Evolutionary conservation across 202 grass and related monocot genomes (phyloP).

Genomic region (Saccharum hybrid): DNA sequence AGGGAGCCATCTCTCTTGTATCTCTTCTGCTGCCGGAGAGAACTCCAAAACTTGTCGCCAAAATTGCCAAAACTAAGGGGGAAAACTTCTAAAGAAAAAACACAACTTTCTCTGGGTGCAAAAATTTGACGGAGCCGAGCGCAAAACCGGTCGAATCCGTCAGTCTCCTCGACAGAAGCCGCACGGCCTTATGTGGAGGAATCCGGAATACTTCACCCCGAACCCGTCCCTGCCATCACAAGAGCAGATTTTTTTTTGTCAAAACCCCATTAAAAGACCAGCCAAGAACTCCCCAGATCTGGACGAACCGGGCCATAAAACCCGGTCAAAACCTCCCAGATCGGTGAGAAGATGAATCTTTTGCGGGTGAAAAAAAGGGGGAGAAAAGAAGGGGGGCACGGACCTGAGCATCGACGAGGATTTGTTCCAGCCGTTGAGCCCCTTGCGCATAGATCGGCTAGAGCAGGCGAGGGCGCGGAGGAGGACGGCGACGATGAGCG

Average conservation of each 20-base stretch:
- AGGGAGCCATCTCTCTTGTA: constrained; percentile 39
- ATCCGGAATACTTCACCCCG: constrained; percentile 95
- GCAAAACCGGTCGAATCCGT: constrained; percentile 54
- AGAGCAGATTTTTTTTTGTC: not conserved
- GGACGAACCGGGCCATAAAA: constrained; percentile 22
- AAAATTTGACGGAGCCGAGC: constrained; percentile 55
- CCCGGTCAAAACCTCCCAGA: constrained; percentile 37
- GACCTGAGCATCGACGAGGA: constrained; percentile 83
- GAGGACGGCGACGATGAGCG: constrained; percentile 51
- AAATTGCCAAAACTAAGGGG: constrained; percentile 58
- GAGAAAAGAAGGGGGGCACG: accelerated
- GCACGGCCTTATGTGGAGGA: constrained; percentile 88
- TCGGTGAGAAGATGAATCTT: constrained; percentile 23
- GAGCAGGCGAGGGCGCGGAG: constrained; percentile 42
- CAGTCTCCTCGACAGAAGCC: constrained; percentile 65
- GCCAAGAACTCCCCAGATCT: constrained; percentile 49
- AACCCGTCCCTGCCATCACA: constrained; percentile 72
- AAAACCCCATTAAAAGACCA: constrained; percentile 46
- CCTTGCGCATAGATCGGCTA: constrained; percentile 66
- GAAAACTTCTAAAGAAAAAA: constrained; percentile 46
- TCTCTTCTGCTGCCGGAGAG: constrained; percentile 18
- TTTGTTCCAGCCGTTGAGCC: constrained; percentile 63
- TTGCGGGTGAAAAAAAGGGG: not conserved
- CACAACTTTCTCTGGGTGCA: constrained; percentile 36
- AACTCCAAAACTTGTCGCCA: constrained; percentile 23